Evolutionary conservation across 352 stramenopile genomes (phyloP).

Genomic region (Stramenopiles sp.): DNA sequence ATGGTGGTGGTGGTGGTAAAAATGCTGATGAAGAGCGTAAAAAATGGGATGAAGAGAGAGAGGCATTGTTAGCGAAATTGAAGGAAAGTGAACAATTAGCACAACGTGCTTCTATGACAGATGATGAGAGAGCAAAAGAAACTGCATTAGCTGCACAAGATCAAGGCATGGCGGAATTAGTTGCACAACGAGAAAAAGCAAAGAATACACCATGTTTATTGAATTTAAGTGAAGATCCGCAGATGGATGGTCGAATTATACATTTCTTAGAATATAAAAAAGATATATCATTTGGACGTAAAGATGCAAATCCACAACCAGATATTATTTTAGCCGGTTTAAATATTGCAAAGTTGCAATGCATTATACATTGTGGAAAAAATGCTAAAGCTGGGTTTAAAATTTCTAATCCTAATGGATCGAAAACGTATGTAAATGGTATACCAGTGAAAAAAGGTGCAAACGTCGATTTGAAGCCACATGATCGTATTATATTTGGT

Average conservation of each 20-base stretch:
- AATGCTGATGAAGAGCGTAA: constrained; percentile 19
- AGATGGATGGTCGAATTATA: constrained; percentile 51
- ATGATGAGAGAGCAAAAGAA: constrained; percentile 36
- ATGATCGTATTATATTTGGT: constrained; percentile 41
- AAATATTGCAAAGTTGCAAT: constrained; percentile 49
- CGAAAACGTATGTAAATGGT: constrained; percentile 48
- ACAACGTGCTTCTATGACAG: constrained; percentile 40
- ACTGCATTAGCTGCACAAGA: constrained; percentile 34
- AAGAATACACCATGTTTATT: constrained; percentile 34
- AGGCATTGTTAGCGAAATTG: constrained; percentile 28
- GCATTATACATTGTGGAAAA: constrained; percentile 21
- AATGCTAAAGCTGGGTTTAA: constrained; percentile 12
- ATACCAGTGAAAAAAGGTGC: constrained; percentile 26
- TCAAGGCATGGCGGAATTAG: constrained; percentile 22
- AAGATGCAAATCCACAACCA: constrained; percentile 37
- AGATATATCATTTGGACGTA: constrained; percentile 36
- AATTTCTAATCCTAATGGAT: constrained; percentile 25
- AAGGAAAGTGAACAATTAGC: constrained; percentile 55
- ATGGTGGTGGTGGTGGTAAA: constrained; percentile 38
- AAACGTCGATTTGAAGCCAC: constrained; percentile 29
- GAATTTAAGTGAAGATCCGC: constrained; percentile 59
- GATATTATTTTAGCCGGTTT: constrained; percentile 49
- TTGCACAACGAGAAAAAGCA: not conserved
- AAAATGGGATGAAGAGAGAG: constrained; percentile 38
- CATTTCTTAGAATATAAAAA: constrained; percentile 38